Base-by-base conservation (phyloP, 495 filamentous ascomycete genomes). In the Talaromyces borbonicus region DNA sequence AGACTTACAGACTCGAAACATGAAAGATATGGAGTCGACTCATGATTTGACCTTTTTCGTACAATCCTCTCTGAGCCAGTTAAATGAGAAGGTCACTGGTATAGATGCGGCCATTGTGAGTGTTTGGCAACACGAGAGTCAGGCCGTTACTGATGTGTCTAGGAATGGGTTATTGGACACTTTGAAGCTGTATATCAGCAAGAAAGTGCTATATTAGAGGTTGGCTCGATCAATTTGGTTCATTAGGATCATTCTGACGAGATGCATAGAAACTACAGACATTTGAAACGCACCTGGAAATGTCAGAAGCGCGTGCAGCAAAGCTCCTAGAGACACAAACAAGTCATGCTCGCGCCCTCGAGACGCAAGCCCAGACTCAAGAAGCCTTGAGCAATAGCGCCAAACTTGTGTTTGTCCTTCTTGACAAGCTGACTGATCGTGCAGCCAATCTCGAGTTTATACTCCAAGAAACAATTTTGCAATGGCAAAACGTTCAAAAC, bases 391-490 rank as follows among this genome's bases (percentile, higher is more conserved):
- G 66, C 31, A 48, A 46, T 9, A 60, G 62, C 8, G 55, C 66
- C 35, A 55, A 60, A 19, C 43, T 65, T 9, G 65, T 65, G 3
- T 63, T 65, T 30, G 53, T 61, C 18, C 51, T 75, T 9, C 48
- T 74, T 11, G 62, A 64, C 15, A 61, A 67, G 39, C 46, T 61
- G 12, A 57, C 58, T 24, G 51, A 58, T 2, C 53, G 62, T 8
- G 67, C 70, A 15, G 56, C 59, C n/a, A 61, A 67, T 47, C 46
- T 77, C 4, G 65, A 68, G 40, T 36, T 55, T 9, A 53, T 56
- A 19, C 59, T 76, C 8, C 62, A 74, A 1, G 65, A 68, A 27
- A 59, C 68, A 18, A 47, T 62, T 0, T 37, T 49, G 4, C 69
- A 52, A 44, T 63, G 66, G 40, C 60, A 60, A 38, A 46, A 54